These are phyloP conservation scores for Lolium multiflorum DNA, from an alignment of 176 grass and related monocot genomes.

Conservation along the genomic window DNA sequence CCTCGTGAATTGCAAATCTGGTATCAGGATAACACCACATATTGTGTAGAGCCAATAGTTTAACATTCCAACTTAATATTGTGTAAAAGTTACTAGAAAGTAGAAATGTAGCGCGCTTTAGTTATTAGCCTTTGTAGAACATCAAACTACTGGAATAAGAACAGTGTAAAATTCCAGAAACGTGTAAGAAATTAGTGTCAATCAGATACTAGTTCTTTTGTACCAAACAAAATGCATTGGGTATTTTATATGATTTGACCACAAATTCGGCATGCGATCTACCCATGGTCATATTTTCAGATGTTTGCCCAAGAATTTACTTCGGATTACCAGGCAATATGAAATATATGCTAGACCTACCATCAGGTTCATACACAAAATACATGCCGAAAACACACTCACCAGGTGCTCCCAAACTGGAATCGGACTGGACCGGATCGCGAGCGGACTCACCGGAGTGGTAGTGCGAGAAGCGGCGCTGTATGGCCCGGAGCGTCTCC, in stretches of 20 bases:
- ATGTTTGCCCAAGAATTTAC: not conserved
- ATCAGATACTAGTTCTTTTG: not conserved
- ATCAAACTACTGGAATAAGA: not conserved
- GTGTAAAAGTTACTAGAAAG: not conserved
- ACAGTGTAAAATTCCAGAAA: not conserved
- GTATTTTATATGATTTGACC: not conserved
- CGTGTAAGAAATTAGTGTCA: not conserved
- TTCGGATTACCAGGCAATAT: conserved; percentile 15
- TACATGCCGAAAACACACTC: not conserved
- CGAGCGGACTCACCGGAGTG: conserved; percentile 53
- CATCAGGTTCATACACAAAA: not conserved
- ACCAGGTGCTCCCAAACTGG: not conserved
- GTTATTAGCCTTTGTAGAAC: not conserved
- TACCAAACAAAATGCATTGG: not conserved
- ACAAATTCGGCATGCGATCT: not conserved
- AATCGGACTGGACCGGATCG: not conserved
- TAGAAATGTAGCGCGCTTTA: not conserved
- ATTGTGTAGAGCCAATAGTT: not conserved
- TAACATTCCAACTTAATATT: not conserved
- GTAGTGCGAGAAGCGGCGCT: conserved; percentile 79
- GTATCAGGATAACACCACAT: conserved; percentile 7
- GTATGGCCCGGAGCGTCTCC: conserved; percentile 79
- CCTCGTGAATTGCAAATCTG: not conserved
- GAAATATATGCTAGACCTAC: not conserved
- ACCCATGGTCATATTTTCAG: not conserved